Evolutionary conservation across 139 green algal species (phyloP), one percentile per base, ranked within the genome.

Genomic region (Haematococcus sp.): DNA sequence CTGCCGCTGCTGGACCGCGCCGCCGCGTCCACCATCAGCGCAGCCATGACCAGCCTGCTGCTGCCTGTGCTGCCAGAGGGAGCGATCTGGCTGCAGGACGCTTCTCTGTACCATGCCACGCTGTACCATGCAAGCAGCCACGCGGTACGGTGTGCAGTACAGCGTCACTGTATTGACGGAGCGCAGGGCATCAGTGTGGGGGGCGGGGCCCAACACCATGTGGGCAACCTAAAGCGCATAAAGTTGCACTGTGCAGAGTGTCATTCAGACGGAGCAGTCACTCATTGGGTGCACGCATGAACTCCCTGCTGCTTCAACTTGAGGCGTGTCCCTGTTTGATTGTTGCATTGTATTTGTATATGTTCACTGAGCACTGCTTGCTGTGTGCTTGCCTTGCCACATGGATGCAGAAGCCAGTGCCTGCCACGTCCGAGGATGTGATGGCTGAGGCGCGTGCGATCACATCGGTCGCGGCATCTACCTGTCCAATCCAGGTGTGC

Each of bases 51-150:
- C 28, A 31, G 83, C 22, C 31, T 88, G 56, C 56, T 85, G 54
- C 71, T 86, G 64, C 64, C 83, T 5, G 44, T 81, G 33, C 59
- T 84, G 40, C 35, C 77, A 0, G 63, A 70, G 25, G 77, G 70
- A 28, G 78, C 66, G 30, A 32, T 91, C 1, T 94, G 89, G 89
- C 58, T 83, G 78, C 89, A 94, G 79, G 78, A 93, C 73, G 23
- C 43, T 16, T 1, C 30, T 2, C 33, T 90, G 19, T 88, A 85
- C 59, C 89, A 94, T 73, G 78, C 84, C 55, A 93, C 87, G 2
- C 49, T 93, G 1, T 91, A 75, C 76, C 88, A 92, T 31, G 88
- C 88, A 0, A 89, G 85, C 1, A 82, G 77, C 19, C 87, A 93
- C 20, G 27, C n/a, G 76, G 87, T 92, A 70, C 17, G 27, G 25